Conservation (phyloP, 2,329 filamentous ascomycete genomes). For the Ophiostoma australiae region DNA sequence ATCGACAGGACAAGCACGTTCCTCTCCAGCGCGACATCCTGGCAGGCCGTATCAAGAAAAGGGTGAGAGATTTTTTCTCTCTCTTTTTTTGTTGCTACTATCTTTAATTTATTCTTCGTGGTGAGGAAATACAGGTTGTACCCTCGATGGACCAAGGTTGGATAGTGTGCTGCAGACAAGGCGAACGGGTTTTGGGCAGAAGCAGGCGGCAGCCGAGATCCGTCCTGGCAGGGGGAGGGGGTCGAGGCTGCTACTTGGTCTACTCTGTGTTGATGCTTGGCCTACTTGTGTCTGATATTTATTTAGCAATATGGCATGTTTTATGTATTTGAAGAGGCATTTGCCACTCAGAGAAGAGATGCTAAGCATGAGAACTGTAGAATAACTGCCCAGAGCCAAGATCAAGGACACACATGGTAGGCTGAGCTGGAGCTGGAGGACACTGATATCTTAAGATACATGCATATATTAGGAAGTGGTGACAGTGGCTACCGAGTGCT, state of each 20-base stretch:
- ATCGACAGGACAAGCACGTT: not conserved
- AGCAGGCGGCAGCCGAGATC: not conserved
- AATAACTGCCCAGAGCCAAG: not conserved
- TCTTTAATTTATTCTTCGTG: not conserved
- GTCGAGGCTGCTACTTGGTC: not conserved
- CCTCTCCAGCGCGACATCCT: not conserved
- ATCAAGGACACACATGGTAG: not conserved
- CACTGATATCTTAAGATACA: not conserved
- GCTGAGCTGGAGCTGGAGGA: not conserved
- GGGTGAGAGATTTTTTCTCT: not conserved
- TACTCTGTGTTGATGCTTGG: too few species aligned
- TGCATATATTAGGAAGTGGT: not conserved
- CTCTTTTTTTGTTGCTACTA: not conserved
- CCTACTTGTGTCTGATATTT: too few species aligned
- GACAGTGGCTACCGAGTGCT: not conserved
- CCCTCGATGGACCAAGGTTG: not conserved
- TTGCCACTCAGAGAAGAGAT: not conserved
- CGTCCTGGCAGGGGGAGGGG: not conserved
- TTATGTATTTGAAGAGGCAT: not conserved
- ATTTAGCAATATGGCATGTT: too few species aligned
- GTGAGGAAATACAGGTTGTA: not conserved
- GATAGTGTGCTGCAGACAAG: not conserved
- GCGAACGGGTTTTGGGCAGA: not conserved
- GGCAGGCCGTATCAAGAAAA: not conserved
- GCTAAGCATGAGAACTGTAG: not conserved